Evolutionary conservation across 805 yeast species (phyloP).

Genomic region (Yamadazyma endophytica): DNA sequence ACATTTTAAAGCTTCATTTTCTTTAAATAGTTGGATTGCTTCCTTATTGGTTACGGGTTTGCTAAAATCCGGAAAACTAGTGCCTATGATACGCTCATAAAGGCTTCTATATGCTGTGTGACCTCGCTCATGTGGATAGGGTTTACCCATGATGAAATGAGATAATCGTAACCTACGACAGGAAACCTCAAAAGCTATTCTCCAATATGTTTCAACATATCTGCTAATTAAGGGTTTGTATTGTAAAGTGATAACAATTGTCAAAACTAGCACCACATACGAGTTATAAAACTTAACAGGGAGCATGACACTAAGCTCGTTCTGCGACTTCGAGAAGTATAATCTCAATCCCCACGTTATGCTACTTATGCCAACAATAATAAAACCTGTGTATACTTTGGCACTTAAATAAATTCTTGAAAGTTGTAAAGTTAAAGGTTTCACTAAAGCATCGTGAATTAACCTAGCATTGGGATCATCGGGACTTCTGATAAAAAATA

Average conservation of each 20-base stretch:
- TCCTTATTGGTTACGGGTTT: slow-evolving; percentile 50
- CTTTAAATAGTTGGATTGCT: slow-evolving; percentile 41
- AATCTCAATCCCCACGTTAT: slow-evolving; percentile 47
- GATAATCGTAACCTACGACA: slow-evolving; percentile 65
- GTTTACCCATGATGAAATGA: slow-evolving; percentile 69
- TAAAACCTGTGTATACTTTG: slow-evolving; percentile 67
- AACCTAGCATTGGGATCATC: slow-evolving; percentile 89
- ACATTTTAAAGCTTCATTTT: slow-evolving; percentile 40
- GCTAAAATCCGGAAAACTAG: slow-evolving; percentile 49
- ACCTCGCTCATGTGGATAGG: slow-evolving; percentile 68
- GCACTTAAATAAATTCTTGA: slow-evolving; percentile 71
- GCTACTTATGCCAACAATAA: slow-evolving; percentile 69
- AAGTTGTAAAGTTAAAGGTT: slow-evolving; percentile 69
- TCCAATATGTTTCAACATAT: slow-evolving; percentile 57
- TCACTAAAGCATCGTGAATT: slow-evolving; percentile 79
- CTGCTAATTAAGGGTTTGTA: slow-evolving; percentile 14
- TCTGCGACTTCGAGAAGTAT: slow-evolving; percentile 6
- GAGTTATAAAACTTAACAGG: slow-evolving; percentile 18
- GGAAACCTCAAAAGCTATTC: slow-evolving; percentile 48
- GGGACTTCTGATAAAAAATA: slow-evolving; percentile 88
- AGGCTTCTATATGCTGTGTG: slow-evolving; percentile 51
- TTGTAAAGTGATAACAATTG: slow-evolving; percentile 2
- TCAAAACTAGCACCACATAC: neutral
- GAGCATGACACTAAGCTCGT: slow-evolving; percentile 17
- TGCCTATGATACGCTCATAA: slow-evolving; percentile 39